Percentiles rank a stretch among this genome's conserved stretches.
Evolutionary conservation across 495 filamentous ascomycete species (phyloP).

Genomic region (Aspergillus diversus): DNA sequence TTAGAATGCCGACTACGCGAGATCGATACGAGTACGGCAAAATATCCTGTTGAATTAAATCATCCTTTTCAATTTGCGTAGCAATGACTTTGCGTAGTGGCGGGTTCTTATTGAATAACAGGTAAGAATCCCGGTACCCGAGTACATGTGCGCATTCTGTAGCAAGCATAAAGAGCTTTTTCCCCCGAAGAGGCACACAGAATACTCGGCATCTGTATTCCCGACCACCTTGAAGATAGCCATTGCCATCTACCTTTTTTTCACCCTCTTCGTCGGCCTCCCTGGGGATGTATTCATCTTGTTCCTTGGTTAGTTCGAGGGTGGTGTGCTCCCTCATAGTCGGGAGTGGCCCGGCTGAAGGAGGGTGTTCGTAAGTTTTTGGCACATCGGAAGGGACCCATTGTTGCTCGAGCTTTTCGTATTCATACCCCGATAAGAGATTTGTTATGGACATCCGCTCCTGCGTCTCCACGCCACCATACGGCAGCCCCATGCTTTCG

Average conservation of each 20-base stretch:
- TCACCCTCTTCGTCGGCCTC: constrained; percentile 92
- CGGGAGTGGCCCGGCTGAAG: constrained; percentile 87
- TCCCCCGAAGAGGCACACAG: constrained; percentile 82
- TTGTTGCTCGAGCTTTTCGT: constrained; percentile 45
- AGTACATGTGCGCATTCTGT: constrained; percentile 96
- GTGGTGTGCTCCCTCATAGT: constrained; percentile 97
- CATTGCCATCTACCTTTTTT: constrained; percentile 85
- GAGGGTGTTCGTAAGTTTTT: constrained; percentile 43
- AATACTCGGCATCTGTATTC: constrained; percentile 95
- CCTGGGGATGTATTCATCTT: constrained; percentile 95
- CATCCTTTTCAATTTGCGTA: constrained; percentile 93
- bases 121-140: constrained; percentile 94
- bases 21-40: constrained; percentile 97
- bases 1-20: constrained; percentile 97
- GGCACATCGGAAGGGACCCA: constrained; percentile 46
- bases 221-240: constrained; percentile 79
- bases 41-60: constrained; percentile 92
- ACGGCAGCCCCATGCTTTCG: constrained; percentile 42
- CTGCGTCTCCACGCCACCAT: constrained; percentile 39
- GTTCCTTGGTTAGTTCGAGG: constrained; percentile 86
- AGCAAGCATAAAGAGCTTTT: constrained; percentile 97
- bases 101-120: constrained; percentile 98
- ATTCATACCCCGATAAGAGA: constrained; percentile 48
- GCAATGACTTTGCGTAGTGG: constrained; percentile 98
- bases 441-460: constrained; percentile 47